phyloP scores from a whole-genome alignment of 345 rosid genomes.

The Syzygium oleosum region DNA sequence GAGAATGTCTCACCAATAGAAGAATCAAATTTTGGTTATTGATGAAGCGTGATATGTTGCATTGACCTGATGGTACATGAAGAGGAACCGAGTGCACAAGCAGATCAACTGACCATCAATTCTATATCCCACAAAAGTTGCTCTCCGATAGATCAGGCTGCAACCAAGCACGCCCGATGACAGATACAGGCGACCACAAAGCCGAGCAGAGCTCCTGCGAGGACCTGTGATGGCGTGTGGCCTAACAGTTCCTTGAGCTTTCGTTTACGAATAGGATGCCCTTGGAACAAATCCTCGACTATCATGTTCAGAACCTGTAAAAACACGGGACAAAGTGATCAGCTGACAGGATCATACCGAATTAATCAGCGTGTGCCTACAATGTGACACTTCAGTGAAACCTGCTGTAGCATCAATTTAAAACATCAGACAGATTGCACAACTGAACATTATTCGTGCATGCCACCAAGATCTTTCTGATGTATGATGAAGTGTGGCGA shows the following conservation, averaged over 20 bases:
- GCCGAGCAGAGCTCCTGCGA: slow-evolving; percentile 84
- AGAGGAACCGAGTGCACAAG: not conserved
- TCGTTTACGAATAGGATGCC: slow-evolving; percentile 83
- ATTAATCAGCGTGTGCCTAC: not conserved
- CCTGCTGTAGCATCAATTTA: not conserved
- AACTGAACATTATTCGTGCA: not conserved
- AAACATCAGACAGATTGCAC: not conserved
- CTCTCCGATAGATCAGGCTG: slow-evolving; percentile 14
- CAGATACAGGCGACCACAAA: slow-evolving; percentile 60
- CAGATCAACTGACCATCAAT: not conserved
- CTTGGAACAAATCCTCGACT: slow-evolving; percentile 82
- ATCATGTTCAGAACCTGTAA: slow-evolving; percentile 80
- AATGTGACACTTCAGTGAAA: not conserved
- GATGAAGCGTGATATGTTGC: not conserved
- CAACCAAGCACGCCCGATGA: slow-evolving; percentile 45
- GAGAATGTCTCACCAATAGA: not conserved
- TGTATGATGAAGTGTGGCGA: not conserved
- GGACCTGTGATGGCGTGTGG: slow-evolving; percentile 86
- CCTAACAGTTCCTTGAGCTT: slow-evolving; percentile 93
- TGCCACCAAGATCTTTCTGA: not conserved
- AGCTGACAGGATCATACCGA: not conserved
- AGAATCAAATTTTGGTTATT: not conserved
- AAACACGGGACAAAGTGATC: not conserved
- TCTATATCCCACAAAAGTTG: not conserved
- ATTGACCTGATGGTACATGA: not conserved